Evolutionary conservation across 768 basidiomycete species (phyloP), one percentile per base, ranked within the genome.

Genomic region (Russula compacta): DNA sequence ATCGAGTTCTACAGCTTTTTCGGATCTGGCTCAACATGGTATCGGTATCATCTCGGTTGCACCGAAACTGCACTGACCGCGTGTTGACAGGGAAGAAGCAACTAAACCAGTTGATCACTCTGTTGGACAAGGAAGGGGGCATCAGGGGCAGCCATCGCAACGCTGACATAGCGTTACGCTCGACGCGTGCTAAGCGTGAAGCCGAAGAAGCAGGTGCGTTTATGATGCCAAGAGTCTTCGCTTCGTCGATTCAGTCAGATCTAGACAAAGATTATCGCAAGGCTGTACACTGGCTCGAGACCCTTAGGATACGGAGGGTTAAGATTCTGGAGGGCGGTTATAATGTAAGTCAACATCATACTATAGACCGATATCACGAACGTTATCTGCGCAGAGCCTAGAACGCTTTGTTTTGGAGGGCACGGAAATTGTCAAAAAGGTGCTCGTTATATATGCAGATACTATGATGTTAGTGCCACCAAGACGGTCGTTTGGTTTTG

Each of bases 281-380:
- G 66, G 92, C 84, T 38, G 85, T 97, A 24, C 87, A 95, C 72
- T 90, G 91, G 86, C 75, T 93, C n/a, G 93, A 97, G 75, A 94
- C 93, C 0, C 77, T 95, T 40, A 78, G 94, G 39, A 77, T 95
- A 40, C 81, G 87, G 42, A 79, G 89, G 62, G 84, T 85, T 6
- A 95, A 93, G 72, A 90, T 85, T 42, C 72, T 95, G 38, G 84
- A 92, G 68, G 83, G 84, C 46, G 93, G 89, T 4, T 90, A 88
- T 68, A 89, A 83, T 67, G 92, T 87, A 64, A 64, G 79, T 70
- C 21, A 19, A 21, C 62, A 36, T 14, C 39, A 32, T 40, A 14
- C 4, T 14, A 46, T 14, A 10, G 12, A 6, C 29, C n/a, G 14
- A 43, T 40, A 15, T n/a, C 47, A 58, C n/a, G 58, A 33, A n/a